Conservation (phyloP, 78 protist genomes). For the Tieghemostelium lacteum region DNA sequence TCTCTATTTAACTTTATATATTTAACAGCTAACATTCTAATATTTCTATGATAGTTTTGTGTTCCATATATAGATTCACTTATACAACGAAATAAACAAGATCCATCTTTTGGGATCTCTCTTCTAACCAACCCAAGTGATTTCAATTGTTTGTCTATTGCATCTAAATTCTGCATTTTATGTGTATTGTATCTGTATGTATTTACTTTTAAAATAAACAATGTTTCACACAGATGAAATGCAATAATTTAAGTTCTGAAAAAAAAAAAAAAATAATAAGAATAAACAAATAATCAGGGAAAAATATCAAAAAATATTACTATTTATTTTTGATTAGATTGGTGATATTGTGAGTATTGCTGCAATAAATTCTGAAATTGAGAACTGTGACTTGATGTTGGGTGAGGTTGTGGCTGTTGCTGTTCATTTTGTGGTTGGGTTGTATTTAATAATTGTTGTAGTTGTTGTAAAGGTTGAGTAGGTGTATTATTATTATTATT, state of each 20-base stretch:
- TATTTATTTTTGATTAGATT: too few relatives aligned
- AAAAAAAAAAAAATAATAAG: not conserved
- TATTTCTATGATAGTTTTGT: constrained; percentile 15
- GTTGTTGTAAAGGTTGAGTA: not conserved
- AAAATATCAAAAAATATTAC: not conserved
- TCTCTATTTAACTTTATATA: constrained; percentile 31
- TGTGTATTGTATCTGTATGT: not conserved
- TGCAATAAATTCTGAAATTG: not conserved
- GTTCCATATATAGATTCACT: constrained; percentile 64
- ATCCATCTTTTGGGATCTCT: constrained; percentile 73
- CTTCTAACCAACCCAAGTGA: constrained; percentile 11
- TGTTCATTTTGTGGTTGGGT: not conserved
- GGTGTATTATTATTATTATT: not conserved
- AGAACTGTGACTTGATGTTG: not conserved
- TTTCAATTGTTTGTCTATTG: constrained; percentile 10
- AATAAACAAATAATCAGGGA: not conserved
- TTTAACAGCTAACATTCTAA: constrained; percentile 33
- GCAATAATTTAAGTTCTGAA: too few relatives aligned
- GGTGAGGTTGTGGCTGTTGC: not conserved
- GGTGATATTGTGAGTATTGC: not conserved
- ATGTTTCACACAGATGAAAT: not conserved
- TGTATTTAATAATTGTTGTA: not conserved
- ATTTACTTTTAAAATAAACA: too few relatives aligned
- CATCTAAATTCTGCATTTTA: not conserved
- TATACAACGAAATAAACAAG: constrained; percentile 65